Conservation (phyloP, 2,329 filamentous ascomycete species). For the Achaetomium macrosporum region DNA sequence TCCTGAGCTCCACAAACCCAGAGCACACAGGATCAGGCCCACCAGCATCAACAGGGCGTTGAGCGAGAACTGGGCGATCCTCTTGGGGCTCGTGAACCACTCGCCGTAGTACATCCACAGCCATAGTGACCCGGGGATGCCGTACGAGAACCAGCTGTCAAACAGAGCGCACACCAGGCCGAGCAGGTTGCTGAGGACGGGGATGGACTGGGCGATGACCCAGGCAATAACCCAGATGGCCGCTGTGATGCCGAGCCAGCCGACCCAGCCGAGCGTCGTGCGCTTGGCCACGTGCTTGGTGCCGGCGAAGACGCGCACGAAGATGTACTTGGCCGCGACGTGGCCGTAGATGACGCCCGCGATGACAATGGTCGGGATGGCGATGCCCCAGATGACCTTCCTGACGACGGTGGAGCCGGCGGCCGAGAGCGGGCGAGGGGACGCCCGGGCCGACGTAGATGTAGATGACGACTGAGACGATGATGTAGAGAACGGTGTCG, state of each 20-base stretch:
- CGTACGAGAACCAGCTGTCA: conserved; percentile 60
- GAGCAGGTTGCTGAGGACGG: conserved; percentile 61
- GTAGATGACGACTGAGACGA: conserved; percentile 63
- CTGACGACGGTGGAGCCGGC: conserved; percentile 46
- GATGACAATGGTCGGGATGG: conserved; percentile 64
- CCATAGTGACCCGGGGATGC: conserved; percentile 43
- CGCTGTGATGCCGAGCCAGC: conserved; percentile 54
- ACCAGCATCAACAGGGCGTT: conserved; percentile 10
- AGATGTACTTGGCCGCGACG: conserved; percentile 61
- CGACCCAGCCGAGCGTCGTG: conserved; percentile 44
- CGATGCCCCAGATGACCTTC: conserved; percentile 63
- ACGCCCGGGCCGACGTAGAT: conserved; percentile 57
- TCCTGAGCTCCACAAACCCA: conserved; percentile 13
- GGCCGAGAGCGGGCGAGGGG: conserved; percentile 56
- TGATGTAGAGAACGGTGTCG: conserved; percentile 57
- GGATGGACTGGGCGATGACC: conserved; percentile 64
- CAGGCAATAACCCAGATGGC: conserved; percentile 56
- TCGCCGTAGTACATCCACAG: conserved; percentile 41
- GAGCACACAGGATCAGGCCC: conserved; percentile 6
- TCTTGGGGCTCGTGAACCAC: conserved; percentile 23
- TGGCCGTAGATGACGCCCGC: conserved; percentile 66
- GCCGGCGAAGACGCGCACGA: conserved; percentile 55
- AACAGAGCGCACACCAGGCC: conserved; percentile 59
- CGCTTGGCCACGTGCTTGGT: conserved; percentile 49
- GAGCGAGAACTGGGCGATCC: conserved; percentile 2